Base-by-base conservation (phyloP, 2,329 filamentous ascomycete genomes). In the Colletotrichum agaves region DNA sequence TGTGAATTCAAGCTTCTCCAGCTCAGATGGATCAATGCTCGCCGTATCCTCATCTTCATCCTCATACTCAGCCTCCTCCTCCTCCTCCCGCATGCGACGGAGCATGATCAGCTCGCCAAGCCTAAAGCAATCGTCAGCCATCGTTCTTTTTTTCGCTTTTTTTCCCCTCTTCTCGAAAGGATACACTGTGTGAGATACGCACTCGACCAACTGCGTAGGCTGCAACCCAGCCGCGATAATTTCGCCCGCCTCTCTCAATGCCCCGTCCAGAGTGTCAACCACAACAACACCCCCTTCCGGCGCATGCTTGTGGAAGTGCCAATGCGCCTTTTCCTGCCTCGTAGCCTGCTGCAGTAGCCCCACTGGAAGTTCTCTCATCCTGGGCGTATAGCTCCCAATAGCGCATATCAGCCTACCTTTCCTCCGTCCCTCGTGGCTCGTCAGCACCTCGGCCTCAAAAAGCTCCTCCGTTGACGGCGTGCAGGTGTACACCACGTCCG, bases 401-500 rank as follows among this genome's bases (percentile, higher is more conserved):
- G 91, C 91, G 1, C 92, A 85, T 58, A 95, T 87, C 71, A 94
- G 84, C 27, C 92, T 80, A 2, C 91, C 91, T 75, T 92, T 93
- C 71, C 85, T 87, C 33, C 91, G 80, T 0, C 89, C 91, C 71
- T 92, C 90, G 6, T 87, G 84, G 63, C 86, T 91, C 0, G 92
- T 97, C 57, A 98, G 83, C 69, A 92, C 89, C 11, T 85, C 77
- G 10, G 82, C 84, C 58, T 94, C 91, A 75, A 98, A 98, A 1
- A 98, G 81, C 1, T 92, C 91, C 37, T 86, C 82, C 0, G 84
- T 86, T 1, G 90, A 91, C 0, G 94, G 93, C 1, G 94, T 97
- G 71, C 93, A 97, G 80, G 93, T 95, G 80, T 97, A 96, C 41
- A 98, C 91, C 10, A 92, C 91, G 73, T 96, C 93, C 0, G 92